Evolutionary conservation across 2,329 filamentous ascomycete species (phyloP).

Genomic region (Ilyonectria robusta): DNA sequence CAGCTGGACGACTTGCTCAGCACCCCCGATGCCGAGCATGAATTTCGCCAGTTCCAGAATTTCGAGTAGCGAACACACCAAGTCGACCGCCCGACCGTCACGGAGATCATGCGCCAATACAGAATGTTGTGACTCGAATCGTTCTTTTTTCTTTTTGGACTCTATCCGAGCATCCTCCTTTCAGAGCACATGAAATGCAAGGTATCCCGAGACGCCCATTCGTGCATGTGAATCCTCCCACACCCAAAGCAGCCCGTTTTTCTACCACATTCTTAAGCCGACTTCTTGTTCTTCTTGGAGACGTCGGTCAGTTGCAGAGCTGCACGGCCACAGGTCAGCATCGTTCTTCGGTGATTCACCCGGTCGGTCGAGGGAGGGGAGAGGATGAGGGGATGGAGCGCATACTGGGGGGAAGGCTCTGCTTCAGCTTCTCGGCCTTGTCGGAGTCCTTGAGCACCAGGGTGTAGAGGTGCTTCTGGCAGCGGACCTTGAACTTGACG

Average conservation of each 20-base stretch:
- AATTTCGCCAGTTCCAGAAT: slow-evolving; percentile 44
- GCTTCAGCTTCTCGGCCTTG: slow-evolving; percentile 99
- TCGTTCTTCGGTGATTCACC: not conserved
- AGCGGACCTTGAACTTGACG: slow-evolving; percentile 99
- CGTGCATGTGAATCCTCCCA: slow-evolving; percentile 57
- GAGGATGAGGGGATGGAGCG: slow-evolving; percentile 42
- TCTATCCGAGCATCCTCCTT: slow-evolving; percentile 56
- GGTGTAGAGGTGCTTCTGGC: slow-evolving; percentile 96
- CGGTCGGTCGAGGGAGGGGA: slow-evolving; percentile 12
- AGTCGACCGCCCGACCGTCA: slow-evolving; percentile 26
- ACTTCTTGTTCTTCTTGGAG: slow-evolving; percentile 66
- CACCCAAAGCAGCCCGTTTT: slow-evolving; percentile 47
- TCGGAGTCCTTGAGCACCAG: slow-evolving; percentile 98
- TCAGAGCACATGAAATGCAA: slow-evolving; percentile 64
- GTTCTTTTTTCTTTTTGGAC: slow-evolving; percentile 53
- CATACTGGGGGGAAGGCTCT: slow-evolving; percentile 97
- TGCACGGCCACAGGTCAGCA: slow-evolving; percentile 46
- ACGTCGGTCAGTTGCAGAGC: slow-evolving; percentile 69
- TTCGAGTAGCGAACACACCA: slow-evolving; percentile 41
- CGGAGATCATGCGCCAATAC: slow-evolving; percentile 21
- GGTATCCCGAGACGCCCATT: slow-evolving; percentile 70
- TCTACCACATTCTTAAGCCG: slow-evolving; percentile 43
- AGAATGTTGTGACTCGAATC: slow-evolving; percentile 51
- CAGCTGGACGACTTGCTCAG: slow-evolving; percentile 48
- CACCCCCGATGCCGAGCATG: slow-evolving; percentile 37